Evolutionary conservation across 2,329 filamentous ascomycete genomes (phyloP).

Genomic region (Sclerotinia nivalis): DNA sequence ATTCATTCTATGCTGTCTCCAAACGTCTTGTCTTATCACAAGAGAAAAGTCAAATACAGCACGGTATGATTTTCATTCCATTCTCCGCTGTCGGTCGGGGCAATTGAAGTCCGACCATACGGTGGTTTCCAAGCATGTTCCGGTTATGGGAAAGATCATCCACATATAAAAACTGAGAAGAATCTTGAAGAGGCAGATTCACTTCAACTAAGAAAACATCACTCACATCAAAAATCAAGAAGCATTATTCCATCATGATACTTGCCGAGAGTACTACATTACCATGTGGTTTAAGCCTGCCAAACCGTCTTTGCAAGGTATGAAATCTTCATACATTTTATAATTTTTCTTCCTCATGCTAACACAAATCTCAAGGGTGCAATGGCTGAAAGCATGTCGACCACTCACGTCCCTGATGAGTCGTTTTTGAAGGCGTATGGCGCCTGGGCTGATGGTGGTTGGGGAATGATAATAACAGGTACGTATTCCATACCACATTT

Average conservation of each 20-base stretch:
- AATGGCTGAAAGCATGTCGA: conserved; percentile 44
- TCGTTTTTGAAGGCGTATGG: conserved; percentile 50
- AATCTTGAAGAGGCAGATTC: neutral
- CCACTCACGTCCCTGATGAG: conserved; percentile 48
- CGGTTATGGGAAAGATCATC: too few species aligned
- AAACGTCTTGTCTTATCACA: neutral
- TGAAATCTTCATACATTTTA: neutral
- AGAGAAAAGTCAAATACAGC: neutral
- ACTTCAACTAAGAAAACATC: neutral
- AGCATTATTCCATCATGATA: conserved; percentile 24
- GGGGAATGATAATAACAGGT: conserved; percentile 54
- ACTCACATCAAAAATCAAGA: neutral
- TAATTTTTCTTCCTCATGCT: neutral
- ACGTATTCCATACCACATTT: neutral
- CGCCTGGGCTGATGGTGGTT: conserved; percentile 55
- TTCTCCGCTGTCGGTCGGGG: neutral
- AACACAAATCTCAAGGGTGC: neutral
- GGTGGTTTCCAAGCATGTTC: neutral
- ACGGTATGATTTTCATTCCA: neutral
- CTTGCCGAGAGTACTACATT: conserved; percentile 29
- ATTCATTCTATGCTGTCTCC: neutral
- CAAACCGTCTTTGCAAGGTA: conserved; percentile 54
- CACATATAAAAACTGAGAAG: neutral
- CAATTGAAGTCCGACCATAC: neutral
- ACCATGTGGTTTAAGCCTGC: conserved; percentile 55